A percentile compares a stretch with the other conserved stretches of the same genome.
Evolutionary conservation across 495 filamentous ascomycete species (phyloP).

Genomic region (Choiromyces venosus): DNA sequence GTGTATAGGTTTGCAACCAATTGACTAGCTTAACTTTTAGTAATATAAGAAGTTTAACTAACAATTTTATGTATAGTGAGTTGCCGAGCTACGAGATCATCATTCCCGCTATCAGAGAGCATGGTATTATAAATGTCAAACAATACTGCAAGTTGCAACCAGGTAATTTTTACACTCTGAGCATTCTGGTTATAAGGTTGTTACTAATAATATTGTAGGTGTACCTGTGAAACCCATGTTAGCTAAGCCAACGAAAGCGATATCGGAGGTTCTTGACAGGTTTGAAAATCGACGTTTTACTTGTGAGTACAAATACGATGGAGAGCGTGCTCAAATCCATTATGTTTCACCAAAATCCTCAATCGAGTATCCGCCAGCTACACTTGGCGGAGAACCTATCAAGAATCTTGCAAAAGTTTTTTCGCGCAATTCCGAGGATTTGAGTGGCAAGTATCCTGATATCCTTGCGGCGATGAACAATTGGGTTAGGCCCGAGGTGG

Average conservation of each 20-base stretch:
- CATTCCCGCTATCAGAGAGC: constrained; percentile 76
- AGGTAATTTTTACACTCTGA: constrained; percentile 45
- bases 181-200: background rate
- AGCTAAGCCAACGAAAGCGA: constrained; percentile 97
- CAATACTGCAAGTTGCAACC: constrained; percentile 89
- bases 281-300: constrained; percentile 95
- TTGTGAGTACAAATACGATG: constrained; percentile 98
- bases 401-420: constrained; percentile 81
- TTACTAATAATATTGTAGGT: constrained; percentile 12
- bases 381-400: constrained; percentile 37
- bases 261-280: constrained; percentile 93
- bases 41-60: background rate
- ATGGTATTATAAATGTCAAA: constrained; percentile 74
- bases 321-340: constrained; percentile 94
- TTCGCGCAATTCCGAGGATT: constrained; percentile 90
- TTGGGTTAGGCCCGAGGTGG: constrained; percentile 84
- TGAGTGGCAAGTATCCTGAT: constrained; percentile 96
- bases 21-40: background rate
- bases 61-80: constrained; percentile 52
- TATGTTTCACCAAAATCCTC: constrained; percentile 79
- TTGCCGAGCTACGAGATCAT: constrained; percentile 94
- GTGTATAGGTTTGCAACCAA: constrained; percentile 67
- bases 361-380: constrained; percentile 50
- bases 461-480: constrained; percentile 76
- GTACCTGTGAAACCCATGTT: constrained; percentile 98